Percentiles rank a stretch among this genome's conserved stretches.
phyloP scores from a whole-genome alignment of 768 basidiomycete species.

The Lactarius tabidus region DNA sequence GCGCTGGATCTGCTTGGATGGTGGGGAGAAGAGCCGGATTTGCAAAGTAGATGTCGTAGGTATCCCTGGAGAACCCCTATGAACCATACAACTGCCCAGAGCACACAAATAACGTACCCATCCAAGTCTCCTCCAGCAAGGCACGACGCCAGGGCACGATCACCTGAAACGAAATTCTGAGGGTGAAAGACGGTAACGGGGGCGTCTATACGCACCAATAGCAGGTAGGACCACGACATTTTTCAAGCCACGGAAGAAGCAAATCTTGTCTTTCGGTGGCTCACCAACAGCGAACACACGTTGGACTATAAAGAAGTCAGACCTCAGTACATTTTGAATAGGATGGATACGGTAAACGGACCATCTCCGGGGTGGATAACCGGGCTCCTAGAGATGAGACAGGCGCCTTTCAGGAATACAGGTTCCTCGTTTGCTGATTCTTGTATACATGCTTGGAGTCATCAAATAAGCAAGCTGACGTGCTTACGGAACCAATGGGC shows the following conservation, averaged over 20 bases:
- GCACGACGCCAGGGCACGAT: conserved; percentile 60
- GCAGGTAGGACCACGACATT: conserved; percentile 31
- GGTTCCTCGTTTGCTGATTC: conserved; percentile 3
- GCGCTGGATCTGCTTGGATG: conserved; percentile 46
- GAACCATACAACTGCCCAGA: neutral
- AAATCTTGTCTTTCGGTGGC: conserved; percentile 27
- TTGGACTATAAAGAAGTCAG: conserved; percentile 20
- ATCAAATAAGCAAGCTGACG: neutral
- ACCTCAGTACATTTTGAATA: neutral
- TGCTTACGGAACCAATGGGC: neutral
- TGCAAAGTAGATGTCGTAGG: conserved; percentile 54
- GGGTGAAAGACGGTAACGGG: neutral
- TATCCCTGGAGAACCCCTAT: conserved; percentile 44
- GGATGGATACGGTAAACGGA: neutral
- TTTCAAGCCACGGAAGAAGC: conserved; percentile 26
- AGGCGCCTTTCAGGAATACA: conserved; percentile 3
- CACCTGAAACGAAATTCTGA: conserved; percentile 37
- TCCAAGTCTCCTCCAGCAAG: conserved; percentile 79
- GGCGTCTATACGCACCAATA: neutral
- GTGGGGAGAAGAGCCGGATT: conserved; percentile 53
- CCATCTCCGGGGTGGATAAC: conserved; percentile 36
- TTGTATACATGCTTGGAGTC: conserved; percentile 20
- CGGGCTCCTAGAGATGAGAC: conserved; percentile 33
- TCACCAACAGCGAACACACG: conserved; percentile 32
- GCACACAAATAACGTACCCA: conserved; percentile 43